These are phyloP conservation scores for Ensete glaucum DNA, from an alignment of 176 grass and related monocot species.

Conservation along the genomic window DNA sequence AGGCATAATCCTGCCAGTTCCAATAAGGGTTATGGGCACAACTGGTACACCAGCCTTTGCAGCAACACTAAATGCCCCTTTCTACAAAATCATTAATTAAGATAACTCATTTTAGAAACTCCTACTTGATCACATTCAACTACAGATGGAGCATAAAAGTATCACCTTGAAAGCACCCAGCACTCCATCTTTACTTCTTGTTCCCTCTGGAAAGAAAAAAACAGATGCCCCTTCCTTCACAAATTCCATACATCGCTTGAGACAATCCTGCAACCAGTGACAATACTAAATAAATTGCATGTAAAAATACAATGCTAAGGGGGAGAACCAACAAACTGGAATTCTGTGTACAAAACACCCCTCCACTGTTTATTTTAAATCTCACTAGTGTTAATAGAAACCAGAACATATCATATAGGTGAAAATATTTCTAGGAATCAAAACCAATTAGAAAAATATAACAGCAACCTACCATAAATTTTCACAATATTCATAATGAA, in stretches of 20 bases:
- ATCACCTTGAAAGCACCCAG: slow-evolving; percentile 88
- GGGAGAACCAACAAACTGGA: slow-evolving; percentile 8
- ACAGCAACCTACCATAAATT: not conserved
- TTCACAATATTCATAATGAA: not conserved
- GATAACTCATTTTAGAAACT: not conserved
- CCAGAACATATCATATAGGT: not conserved
- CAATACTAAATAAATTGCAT: not conserved
- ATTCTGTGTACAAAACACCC: not conserved
- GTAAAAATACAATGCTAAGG: not conserved
- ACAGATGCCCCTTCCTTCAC: slow-evolving; percentile 69
- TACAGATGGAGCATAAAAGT: not conserved
- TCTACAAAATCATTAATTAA: slow-evolving; percentile 35
- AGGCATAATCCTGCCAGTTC: slow-evolving; percentile 85
- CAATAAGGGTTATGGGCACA: slow-evolving; percentile 78
- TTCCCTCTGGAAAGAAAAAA: slow-evolving; percentile 98
- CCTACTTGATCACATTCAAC: slow-evolving; percentile 8
- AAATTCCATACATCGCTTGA: slow-evolving; percentile 76
- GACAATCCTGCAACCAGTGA: slow-evolving; percentile 59
- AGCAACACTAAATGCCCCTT: slow-evolving; percentile 91
- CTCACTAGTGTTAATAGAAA: too few species aligned
- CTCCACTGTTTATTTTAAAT: not conserved
- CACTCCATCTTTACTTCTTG: slow-evolving; percentile 85
- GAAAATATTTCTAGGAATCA: not conserved
- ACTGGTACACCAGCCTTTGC: slow-evolving; percentile 70
- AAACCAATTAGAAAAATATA: not conserved